These are phyloP conservation scores for Vitis hybrid DNA, from an alignment of 177 flowering plant genomes.

Conservation along the genomic window DNA sequence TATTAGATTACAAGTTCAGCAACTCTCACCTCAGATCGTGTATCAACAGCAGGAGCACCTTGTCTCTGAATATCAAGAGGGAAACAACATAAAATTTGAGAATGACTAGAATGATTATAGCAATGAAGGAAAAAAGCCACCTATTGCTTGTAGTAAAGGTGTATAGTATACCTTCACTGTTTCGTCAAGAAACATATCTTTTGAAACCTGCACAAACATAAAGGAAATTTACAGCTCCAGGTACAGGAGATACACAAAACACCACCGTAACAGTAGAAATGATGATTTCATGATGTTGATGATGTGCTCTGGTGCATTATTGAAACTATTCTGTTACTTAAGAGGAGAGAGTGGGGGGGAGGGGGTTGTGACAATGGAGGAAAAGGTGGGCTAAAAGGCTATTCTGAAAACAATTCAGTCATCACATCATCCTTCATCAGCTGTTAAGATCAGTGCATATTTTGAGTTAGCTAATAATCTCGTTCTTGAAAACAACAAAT, in stretches of 20 bases:
- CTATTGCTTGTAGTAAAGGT: not conserved
- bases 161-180: constrained; percentile 40
- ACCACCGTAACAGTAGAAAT: not conserved
- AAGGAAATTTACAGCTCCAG: not conserved
- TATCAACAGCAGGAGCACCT: constrained; percentile 34
- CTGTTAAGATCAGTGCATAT: no score
- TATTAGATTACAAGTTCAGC: constrained; percentile 2
- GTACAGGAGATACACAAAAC: not conserved
- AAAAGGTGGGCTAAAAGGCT: not conserved
- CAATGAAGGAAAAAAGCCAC: not conserved
- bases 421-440: no score
- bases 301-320: not conserved
- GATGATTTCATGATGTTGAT: not conserved
- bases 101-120: not conserved
- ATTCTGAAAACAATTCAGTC: not conserved
- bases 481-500: no score
- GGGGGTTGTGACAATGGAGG: no score
- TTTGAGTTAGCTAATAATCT: no score
- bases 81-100: not conserved
- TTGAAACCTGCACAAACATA: constrained; percentile 33
- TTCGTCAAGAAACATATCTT: constrained; percentile 10
- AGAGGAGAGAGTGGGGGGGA: no score
- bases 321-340: not conserved
- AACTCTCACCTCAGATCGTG: constrained; percentile 61
- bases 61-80: constrained; percentile 39